phyloP scores from a whole-genome alignment of 148 eudicot species.

The Rheum nobile region DNA sequence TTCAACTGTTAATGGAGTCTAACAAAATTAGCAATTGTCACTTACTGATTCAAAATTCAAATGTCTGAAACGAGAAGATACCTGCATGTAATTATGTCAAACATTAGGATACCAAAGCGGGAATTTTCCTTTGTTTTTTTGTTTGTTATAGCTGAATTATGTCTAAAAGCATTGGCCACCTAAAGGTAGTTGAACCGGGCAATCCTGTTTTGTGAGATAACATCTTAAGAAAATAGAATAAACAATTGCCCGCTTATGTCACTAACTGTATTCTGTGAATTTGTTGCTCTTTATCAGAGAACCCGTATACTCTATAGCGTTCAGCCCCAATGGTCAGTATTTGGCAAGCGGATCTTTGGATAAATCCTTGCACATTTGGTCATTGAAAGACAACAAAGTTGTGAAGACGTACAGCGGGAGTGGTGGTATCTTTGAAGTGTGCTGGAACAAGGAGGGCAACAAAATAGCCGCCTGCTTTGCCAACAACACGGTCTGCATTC shows the following conservation, averaged over 20 bases:
- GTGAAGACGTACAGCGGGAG: constrained; percentile 45
- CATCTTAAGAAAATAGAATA: background rate
- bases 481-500: constrained; percentile 36
- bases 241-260: no score
- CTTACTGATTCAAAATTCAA: background rate
- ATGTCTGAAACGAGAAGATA: no score
- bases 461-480: constrained; percentile 61
- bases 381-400: constrained; percentile 50
- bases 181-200: no score
- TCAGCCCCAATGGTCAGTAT: constrained; percentile 63
- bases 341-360: constrained; percentile 64
- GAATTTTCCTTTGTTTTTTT: background rate
- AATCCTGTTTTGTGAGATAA: background rate
- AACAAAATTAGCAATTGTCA: background rate
- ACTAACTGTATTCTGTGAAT: background rate
- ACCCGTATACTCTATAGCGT: constrained; percentile 54
- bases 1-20: background rate
- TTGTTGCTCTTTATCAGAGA: constrained; percentile 25
- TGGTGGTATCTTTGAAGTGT: constrained; percentile 69
- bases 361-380: constrained; percentile 50
- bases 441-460: constrained; percentile 72
- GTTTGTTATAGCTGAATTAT: background rate
- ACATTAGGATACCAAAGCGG: background rate
- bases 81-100: no score
- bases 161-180: no score